Conservation (phyloP, 805 yeast genomes). For the Myxozyma neotropica region DNA sequence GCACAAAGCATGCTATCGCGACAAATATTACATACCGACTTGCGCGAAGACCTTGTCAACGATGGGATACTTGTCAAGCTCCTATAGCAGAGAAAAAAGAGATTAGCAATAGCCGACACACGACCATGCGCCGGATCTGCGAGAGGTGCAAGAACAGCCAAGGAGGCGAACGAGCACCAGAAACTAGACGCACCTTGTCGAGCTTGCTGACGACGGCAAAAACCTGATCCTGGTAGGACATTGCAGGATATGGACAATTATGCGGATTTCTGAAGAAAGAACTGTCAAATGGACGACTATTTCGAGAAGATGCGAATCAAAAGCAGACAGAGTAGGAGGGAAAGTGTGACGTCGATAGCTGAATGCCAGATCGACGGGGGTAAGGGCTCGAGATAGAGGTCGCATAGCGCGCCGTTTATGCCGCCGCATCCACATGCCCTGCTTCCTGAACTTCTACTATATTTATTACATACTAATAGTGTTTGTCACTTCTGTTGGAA, state of each 20-base stretch:
- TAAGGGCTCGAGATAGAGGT: not conserved
- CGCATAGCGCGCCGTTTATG: too few species aligned
- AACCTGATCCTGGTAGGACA: constrained; percentile 38
- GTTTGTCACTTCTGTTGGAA: too few species aligned
- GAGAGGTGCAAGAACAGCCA: not conserved
- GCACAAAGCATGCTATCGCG: too few species aligned
- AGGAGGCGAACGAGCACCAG: not conserved
- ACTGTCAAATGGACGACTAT: not conserved
- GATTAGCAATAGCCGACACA: not conserved
- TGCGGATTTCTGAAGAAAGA: not conserved
- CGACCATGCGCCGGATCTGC: not conserved
- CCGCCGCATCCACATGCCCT: too few species aligned
- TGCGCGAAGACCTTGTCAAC: constrained; percentile 42
- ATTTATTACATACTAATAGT: too few species aligned
- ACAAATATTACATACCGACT: constrained; percentile 39
- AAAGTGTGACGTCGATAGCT: not conserved
- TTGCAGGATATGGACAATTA: not conserved
- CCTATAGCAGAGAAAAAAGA: constrained; percentile 25
- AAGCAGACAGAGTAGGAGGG: not conserved
- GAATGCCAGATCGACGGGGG: not conserved
- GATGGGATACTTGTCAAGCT: constrained; percentile 42
- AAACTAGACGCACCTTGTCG: constrained; percentile 35
- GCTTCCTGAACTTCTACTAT: too few species aligned
- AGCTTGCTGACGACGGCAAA: constrained; percentile 37
- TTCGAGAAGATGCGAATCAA: not conserved